A percentile compares a stretch with the other conserved stretches of the same genome.
phyloP scores from a whole-genome alignment of 139 green algal genomes.

The Chlorella sp. region DNA sequence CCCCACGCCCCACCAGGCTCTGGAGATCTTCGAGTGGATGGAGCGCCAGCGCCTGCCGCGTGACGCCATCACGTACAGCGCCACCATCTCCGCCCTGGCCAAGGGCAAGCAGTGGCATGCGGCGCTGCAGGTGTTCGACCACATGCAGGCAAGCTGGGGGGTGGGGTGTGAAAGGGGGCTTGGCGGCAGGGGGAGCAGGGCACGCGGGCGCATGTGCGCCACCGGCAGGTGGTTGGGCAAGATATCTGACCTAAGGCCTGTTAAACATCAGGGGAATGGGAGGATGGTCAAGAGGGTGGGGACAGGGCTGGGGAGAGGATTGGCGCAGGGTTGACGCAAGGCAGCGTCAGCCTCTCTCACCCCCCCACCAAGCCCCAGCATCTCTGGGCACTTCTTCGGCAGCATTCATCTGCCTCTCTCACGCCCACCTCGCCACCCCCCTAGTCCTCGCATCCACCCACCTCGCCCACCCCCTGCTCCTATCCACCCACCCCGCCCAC shows the following conservation, averaged over 20 bases:
- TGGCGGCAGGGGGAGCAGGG: not conserved
- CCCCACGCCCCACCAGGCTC: not conserved
- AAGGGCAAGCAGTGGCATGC: slow-evolving; percentile 86
- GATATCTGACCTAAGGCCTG: no score
- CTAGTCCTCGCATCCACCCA: no score
- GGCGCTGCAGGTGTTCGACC: slow-evolving; percentile 64
- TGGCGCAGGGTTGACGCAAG: no score
- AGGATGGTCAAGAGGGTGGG: no score
- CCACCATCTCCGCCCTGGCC: slow-evolving; percentile 83
- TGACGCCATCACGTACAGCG: slow-evolving; percentile 91
- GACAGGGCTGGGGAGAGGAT: not conserved
- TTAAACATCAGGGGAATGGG: no score
- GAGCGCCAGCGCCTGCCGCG: slow-evolving; percentile 63
- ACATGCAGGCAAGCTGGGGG: slow-evolving; percentile 53
- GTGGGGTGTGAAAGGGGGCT: not conserved
- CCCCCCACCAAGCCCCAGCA: no score
- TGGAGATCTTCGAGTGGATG: slow-evolving; percentile 82
- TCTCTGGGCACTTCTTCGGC: no score
- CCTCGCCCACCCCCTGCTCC: no score
- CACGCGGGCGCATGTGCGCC: not conserved
- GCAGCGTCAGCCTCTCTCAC: no score
- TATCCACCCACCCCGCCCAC: not conserved
- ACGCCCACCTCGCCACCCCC: no score
- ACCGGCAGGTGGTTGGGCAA: not conserved
- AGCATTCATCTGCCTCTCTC: no score